phyloP scores from a whole-genome alignment of 2,329 filamentous ascomycete genomes.

The Alternaria angustiovoidea region DNA sequence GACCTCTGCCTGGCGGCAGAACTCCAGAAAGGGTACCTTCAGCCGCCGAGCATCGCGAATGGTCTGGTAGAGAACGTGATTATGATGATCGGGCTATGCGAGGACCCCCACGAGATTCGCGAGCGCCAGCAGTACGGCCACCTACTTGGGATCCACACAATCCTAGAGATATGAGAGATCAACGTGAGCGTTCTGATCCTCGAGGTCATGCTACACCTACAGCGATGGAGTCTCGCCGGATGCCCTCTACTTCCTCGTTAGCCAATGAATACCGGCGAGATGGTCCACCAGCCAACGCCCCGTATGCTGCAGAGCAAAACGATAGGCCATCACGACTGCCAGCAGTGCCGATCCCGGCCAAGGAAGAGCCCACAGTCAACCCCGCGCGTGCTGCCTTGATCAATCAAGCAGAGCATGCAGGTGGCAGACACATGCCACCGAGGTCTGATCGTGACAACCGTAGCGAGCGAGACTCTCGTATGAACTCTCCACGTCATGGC shows the following conservation, averaged over 20 bases:
- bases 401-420: conserved; percentile 38
- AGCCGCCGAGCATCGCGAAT: conserved; percentile 43
- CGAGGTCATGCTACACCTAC: conserved; percentile 34
- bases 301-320: conserved; percentile 34
- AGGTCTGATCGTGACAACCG: conserved; percentile 40
- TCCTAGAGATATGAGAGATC: conserved; percentile 38
- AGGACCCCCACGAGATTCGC: conserved; percentile 43
- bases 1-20: conserved; percentile 39
- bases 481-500: conserved; percentile 40
- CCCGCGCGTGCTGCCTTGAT: conserved; percentile 56
- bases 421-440: conserved; percentile 36
- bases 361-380: conserved; percentile 47
- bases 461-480: conserved; percentile 40
- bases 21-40: conserved; percentile 47
- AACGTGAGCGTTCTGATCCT: conserved; percentile 42
- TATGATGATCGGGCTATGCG: conserved; percentile 49
- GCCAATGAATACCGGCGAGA: conserved; percentile 43
- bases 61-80: conserved; percentile 44
- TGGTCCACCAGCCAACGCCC: conserved; percentile 23
- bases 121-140: conserved; percentile 34
- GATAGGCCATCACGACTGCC: conserved; percentile 31
- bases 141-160: conserved; percentile 40
- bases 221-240: conserved; percentile 30
- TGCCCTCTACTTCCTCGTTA: conserved; percentile 32
- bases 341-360: conserved; percentile 19